Conservation (phyloP, 257 asterid genomes). For the Nicotiana attenuata region DNA sequence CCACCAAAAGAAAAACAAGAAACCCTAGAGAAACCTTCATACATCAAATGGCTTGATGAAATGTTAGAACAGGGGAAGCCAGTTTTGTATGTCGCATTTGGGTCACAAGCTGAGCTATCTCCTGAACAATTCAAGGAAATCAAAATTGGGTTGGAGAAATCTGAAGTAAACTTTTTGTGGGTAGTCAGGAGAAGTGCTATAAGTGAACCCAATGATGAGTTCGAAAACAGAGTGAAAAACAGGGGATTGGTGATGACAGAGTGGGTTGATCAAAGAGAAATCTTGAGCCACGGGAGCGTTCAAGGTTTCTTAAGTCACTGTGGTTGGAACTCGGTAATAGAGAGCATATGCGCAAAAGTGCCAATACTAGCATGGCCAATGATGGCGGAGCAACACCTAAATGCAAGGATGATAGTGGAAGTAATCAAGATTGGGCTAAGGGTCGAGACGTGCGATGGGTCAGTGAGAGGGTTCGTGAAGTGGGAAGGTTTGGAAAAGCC, state of each 20-base stretch:
- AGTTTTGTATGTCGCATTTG: conserved; percentile 65
- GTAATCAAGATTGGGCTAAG: conserved; percentile 51
- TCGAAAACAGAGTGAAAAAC: conserved; percentile 27
- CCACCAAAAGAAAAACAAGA: neutral
- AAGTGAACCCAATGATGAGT: neutral
- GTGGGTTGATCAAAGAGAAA: conserved; percentile 64
- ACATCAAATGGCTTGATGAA: conserved; percentile 59
- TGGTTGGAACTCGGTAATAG: conserved; percentile 71
- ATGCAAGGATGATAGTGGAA: conserved; percentile 54
- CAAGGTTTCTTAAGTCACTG: conserved; percentile 69
- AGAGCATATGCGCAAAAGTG: conserved; percentile 56
- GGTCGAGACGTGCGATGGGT: conserved; percentile 35
- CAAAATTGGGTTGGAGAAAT: conserved; percentile 37
- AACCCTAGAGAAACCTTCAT: conserved; percentile 10
- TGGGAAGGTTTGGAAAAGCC: conserved; percentile 37
- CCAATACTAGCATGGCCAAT: conserved; percentile 82
- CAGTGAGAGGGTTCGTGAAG: conserved; percentile 47
- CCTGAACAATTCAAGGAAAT: conserved; percentile 44
- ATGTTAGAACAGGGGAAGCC: conserved; percentile 21
- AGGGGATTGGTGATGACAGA: conserved; percentile 53
- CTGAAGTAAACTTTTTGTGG: conserved; percentile 52
- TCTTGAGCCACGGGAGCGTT: conserved; percentile 43
- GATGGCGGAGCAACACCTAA: conserved; percentile 70
- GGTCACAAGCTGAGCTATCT: conserved; percentile 61
- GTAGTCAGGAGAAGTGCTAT: conserved; percentile 28